These are phyloP conservation scores for Apophysomyces variabilis DNA, from an alignment of 371 early-diverging fungal genomes.

Conservation along the genomic window DNA sequence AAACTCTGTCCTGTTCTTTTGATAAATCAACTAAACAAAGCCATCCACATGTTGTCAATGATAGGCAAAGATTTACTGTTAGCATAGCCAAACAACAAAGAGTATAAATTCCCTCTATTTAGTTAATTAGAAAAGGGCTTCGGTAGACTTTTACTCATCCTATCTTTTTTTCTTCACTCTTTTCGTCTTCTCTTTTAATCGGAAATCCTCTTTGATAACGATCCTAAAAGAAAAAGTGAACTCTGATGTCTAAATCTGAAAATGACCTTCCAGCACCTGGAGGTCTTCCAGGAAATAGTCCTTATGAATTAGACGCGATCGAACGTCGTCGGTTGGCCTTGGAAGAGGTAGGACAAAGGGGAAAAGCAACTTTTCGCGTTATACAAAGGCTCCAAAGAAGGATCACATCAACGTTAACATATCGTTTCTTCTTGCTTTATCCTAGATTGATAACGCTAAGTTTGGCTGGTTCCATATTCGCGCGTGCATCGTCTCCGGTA, in stretches of 20 bases:
- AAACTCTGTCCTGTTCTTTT: background rate
- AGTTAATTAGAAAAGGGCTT: background rate
- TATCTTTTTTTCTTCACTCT: background rate
- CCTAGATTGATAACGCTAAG: slow-evolving; percentile 55
- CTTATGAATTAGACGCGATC: slow-evolving; percentile 27
- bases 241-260: background rate
- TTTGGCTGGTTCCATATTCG: slow-evolving; percentile 86
- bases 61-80: slow-evolving; percentile 3
- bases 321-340: slow-evolving; percentile 45
- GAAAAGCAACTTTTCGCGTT: too few relatives aligned
- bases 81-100: background rate
- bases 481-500: slow-evolving; percentile 85
- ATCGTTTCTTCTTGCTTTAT: background rate
- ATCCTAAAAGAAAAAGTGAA: background rate
- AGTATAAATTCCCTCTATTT: slow-evolving; percentile 1
- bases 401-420: background rate
- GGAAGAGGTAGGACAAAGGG: slow-evolving; percentile 36
- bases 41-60: slow-evolving; percentile 8
- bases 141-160: background rate
- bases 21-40: background rate
- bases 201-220: too few relatives aligned
- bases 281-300: background rate
- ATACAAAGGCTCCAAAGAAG: background rate
- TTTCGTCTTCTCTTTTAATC: background rate
- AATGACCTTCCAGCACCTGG: background rate